Conservation (phyloP, 208 protist species). For the Blechomonas ayalai region DNA sequence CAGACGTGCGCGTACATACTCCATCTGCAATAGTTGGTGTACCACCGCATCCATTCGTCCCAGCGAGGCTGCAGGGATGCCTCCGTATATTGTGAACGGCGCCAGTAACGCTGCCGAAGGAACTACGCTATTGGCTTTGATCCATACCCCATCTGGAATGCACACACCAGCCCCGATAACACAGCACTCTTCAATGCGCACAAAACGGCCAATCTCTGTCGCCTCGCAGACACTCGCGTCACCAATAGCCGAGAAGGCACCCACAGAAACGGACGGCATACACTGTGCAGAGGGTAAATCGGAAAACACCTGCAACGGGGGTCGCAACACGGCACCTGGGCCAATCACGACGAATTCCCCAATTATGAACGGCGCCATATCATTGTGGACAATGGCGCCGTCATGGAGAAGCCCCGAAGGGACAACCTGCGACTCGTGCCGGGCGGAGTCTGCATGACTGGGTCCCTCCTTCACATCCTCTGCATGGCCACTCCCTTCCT, state of each 20-base stretch:
- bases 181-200: conserved; percentile 48
- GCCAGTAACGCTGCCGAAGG: conserved; percentile 37
- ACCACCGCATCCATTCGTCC: conserved; percentile 25
- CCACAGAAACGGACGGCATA: conserved; percentile 19
- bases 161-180: conserved; percentile 38
- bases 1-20: conserved; percentile 20
- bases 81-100: conserved; percentile 50
- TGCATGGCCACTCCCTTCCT: too few species aligned
- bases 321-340: conserved; percentile 29
- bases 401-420: conserved; percentile 1
- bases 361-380: conserved; percentile 24
- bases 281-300: conserved; percentile 23
- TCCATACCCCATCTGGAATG: conserved; percentile 56
- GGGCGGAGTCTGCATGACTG: too few species aligned
- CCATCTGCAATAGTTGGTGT: conserved; percentile 29
- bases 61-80: conserved; percentile 30
- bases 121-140: conserved; percentile 35
- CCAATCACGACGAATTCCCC: conserved; percentile 23
- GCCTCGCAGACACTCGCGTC: conserved; percentile 46
- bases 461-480: too few species aligned
- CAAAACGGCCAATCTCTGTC: conserved; percentile 32
- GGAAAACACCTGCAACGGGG: conserved; percentile 33
- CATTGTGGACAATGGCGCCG: conserved; percentile 23
- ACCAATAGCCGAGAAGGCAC: conserved; percentile 43
- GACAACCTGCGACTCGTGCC: too few species aligned